phyloP scores from a whole-genome alignment of 306 rosid genomes.

The Canavalia ensiformis region DNA sequence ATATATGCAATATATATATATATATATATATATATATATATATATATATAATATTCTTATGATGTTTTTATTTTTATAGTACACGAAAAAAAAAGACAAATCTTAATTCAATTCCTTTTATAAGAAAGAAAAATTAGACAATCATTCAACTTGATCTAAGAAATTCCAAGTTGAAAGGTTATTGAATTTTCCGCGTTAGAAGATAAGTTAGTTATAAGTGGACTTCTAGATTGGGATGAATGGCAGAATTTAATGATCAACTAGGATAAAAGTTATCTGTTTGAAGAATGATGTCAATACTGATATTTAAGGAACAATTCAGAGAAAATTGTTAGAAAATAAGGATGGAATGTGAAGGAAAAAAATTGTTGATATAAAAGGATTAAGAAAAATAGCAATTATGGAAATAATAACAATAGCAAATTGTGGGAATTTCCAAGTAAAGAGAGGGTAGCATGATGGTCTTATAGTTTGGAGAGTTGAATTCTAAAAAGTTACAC shows the following conservation, averaged over 20 bases:
- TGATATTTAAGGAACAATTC: neutral
- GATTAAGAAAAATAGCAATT: neutral
- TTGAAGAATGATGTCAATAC: slow-evolving; percentile 16
- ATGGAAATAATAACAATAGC: neutral
- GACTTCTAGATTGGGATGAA: slow-evolving; percentile 39
- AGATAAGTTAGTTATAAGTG: slow-evolving; percentile 7
- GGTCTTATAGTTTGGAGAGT: neutral
- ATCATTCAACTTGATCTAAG: neutral
- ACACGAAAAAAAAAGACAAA: neutral
- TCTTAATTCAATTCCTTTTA: neutral
- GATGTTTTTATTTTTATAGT: neutral
- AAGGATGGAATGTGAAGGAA: neutral
- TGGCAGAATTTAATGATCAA: slow-evolving; percentile 40
- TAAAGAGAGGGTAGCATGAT: neutral
- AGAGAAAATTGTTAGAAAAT: slow-evolving; percentile 28
- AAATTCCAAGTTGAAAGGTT: slow-evolving; percentile 33
- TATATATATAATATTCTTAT: neutral
- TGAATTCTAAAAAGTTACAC: neutral
- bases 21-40: no score
- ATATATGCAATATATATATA: no score
- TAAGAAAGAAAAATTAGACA: no score
- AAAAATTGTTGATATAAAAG: neutral
- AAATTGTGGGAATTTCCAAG: neutral
- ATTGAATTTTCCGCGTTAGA: neutral
- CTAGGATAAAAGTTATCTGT: slow-evolving; percentile 12